phyloP scores from a whole-genome alignment of 805 yeast species.

The Komagataella ulmi region DNA sequence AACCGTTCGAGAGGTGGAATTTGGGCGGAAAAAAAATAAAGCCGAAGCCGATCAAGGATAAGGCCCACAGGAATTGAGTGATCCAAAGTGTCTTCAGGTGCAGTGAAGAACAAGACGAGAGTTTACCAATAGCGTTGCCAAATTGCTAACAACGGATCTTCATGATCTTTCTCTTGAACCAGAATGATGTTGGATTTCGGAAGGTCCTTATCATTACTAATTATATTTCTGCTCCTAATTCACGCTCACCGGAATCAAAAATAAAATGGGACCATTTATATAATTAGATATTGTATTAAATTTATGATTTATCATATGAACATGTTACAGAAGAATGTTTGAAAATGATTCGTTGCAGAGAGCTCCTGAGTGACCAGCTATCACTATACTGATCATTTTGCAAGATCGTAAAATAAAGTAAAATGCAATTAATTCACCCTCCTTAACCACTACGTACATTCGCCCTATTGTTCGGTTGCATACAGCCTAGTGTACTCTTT shows the following conservation, averaged over 20 bases:
- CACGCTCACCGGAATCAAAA: too few species aligned
- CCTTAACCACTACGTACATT: neutral
- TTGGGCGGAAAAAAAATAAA: neutral
- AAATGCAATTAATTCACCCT: neutral
- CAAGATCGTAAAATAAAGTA: neutral
- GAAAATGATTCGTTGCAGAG: neutral
- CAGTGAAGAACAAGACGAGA: too few species aligned
- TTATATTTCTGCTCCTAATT: too few species aligned
- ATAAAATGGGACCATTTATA: too few species aligned
- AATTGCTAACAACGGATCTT: too few species aligned
- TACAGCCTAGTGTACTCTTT: conserved; percentile 56
- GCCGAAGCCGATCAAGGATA: neutral
- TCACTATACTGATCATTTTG: neutral
- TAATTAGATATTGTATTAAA: neutral
- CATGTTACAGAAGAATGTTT: neutral
- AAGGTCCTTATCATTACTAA: too few species aligned
- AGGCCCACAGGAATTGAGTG: neutral
- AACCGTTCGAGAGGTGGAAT: neutral
- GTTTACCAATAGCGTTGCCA: too few species aligned
- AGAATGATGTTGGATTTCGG: too few species aligned
- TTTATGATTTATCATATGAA: neutral
- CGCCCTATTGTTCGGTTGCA: conserved; percentile 20
- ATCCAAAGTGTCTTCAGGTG: too few species aligned
- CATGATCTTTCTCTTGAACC: too few species aligned
- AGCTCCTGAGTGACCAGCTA: neutral